Conservation (phyloP, 2,329 filamentous ascomycete genomes). For the Ophiostoma piceae region DNA sequence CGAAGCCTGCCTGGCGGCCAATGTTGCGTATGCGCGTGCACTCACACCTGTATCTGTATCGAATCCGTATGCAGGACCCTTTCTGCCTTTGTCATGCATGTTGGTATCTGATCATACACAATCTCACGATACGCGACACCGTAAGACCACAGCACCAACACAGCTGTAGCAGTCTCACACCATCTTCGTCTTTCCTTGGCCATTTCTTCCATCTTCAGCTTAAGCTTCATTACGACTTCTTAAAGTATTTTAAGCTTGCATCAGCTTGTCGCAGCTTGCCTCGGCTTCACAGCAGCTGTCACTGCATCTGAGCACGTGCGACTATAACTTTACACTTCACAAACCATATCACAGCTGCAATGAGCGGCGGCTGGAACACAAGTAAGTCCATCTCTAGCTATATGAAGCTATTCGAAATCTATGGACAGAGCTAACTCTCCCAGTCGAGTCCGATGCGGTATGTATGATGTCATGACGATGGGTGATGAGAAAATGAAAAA, state of each 20-base stretch:
- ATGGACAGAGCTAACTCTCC: background rate
- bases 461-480: background rate
- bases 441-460: slow-evolving; percentile 91
- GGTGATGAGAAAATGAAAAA: background rate
- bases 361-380: slow-evolving; percentile 76
- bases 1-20: slow-evolving; percentile 9
- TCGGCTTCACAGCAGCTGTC: background rate
- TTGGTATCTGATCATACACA: background rate
- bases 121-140: background rate
- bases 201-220: background rate
- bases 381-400: slow-evolving; percentile 46
- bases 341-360: slow-evolving; percentile 18
- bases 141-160: background rate
- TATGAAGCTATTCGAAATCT: no score
- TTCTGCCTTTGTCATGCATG: slow-evolving; percentile 8
- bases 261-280: background rate
- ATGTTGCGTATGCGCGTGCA: background rate
- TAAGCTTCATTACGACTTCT: background rate
- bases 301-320: slow-evolving; percentile 3
- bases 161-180: background rate
- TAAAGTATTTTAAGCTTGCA: no score
- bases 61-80: background rate
- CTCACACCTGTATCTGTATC: no score
- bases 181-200: background rate
- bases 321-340: background rate